Conservation (phyloP, 352 stramenopile species). For the Paralagenidium karlingii region DNA sequence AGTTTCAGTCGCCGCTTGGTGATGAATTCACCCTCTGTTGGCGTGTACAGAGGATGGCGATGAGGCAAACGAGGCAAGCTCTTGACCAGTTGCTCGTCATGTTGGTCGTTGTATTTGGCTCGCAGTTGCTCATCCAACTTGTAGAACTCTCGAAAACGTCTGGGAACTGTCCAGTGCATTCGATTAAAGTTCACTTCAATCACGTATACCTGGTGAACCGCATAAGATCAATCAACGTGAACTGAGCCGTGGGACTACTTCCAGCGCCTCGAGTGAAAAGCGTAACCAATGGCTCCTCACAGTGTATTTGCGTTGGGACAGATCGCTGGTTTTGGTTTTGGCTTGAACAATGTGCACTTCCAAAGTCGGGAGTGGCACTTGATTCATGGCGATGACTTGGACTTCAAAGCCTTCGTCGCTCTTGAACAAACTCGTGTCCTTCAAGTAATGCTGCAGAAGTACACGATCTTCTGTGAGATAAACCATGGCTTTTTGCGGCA, state of each 20-base stretch:
- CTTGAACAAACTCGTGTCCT: too few relatives aligned
- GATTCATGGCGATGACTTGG: too few relatives aligned
- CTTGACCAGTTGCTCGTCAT: too few relatives aligned
- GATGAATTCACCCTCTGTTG: constrained; percentile 48
- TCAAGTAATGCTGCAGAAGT: too few relatives aligned
- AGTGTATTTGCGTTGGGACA: constrained; percentile 59
- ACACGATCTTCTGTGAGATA: too few relatives aligned
- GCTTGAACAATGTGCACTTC: constrained; percentile 41
- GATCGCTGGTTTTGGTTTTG: constrained; percentile 69
- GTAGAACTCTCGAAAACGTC: constrained; percentile 58
- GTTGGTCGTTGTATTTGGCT: constrained; percentile 15
- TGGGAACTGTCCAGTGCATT: constrained; percentile 48
- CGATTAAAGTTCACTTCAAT: constrained; percentile 62
- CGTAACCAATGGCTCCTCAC: too few relatives aligned
- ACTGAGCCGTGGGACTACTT: too few relatives aligned
- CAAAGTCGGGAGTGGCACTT: constrained; percentile 52
- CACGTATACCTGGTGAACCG: constrained; percentile 17
- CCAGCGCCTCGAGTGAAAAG: too few relatives aligned
- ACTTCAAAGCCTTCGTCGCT: too few relatives aligned
- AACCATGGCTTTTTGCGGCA: too few relatives aligned
- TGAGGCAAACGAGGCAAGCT: background rate
- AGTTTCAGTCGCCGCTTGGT: constrained; percentile 42
- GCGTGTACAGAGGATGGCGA: constrained; percentile 13
- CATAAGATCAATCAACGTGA: too few relatives aligned
- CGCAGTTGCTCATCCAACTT: background rate